Evolutionary conservation across 1,284 basidiomycete species (phyloP), one percentile per base, ranked within the genome.

Genomic region (Heterobasidion irregulare): DNA sequence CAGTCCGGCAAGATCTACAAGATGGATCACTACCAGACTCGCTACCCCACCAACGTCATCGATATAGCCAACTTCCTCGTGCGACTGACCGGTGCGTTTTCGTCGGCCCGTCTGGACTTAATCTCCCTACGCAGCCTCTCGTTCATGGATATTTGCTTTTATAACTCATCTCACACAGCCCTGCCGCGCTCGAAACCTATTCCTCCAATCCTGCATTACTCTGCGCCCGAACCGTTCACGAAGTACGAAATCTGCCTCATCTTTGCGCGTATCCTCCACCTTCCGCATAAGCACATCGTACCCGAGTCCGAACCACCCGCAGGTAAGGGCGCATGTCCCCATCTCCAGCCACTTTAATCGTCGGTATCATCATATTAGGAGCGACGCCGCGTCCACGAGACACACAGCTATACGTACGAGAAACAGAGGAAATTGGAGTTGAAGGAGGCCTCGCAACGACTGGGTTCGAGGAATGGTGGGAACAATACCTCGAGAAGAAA

Each of bases 11-110:
- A 89, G 69, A 72, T 72, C 51, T 90, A 90, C 72, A 88, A 81
- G 65, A 93, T 93, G 91, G 91, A 94, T 64, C 87, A 93, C 68
- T 92, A 83, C 65, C 89, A 88, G 12, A 88, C 83, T 16, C 77
- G 91, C 18, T 91, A 84, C 69, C 90, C 91, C 1, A 92, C 90
- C 33, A 89, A 89, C 62, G 80, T 88, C 10, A 64, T 85, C 36
- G 88, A 92, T 63, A 84, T 93, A 56, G 86, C 84, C 1, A 74
- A 77, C 35, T 92, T 92, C 68, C 75, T 92, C 47, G 82, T 83
- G 36, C 78, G 83, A 36, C 72, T 91, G 15, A 73, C 79, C 36
- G 71, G 87, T 88, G 59, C 43, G 76, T 26, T 6, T 26, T 26
- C 26, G 26, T 69, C 32, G 45, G 47, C 50, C 26, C 46, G 4